phyloP scores from a whole-genome alignment of 2,329 filamentous ascomycete genomes.

The Beauveria caledonica region DNA sequence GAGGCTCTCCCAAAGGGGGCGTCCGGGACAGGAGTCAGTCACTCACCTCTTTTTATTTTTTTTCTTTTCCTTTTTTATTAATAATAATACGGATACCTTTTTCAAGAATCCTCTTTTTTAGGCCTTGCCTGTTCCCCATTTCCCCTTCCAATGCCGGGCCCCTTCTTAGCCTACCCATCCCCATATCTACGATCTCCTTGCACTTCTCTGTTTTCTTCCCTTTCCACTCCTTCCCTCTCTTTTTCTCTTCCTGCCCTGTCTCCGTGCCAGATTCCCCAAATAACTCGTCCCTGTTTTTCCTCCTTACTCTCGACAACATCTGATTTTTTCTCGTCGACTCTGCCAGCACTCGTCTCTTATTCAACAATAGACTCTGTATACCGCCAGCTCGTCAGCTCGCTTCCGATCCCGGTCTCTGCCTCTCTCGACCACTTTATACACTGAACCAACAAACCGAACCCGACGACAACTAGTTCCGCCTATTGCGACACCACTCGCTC shows the following conservation, averaged over 20 bases:
- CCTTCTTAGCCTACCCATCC: constrained; percentile 14
- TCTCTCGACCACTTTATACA: constrained; percentile 13
- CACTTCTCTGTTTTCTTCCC: constrained; percentile 17
- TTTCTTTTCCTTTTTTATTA: neutral
- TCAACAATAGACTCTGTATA: neutral
- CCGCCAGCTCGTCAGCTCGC: neutral
- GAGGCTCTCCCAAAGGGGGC: neutral
- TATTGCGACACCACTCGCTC: neutral
- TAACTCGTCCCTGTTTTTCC: neutral
- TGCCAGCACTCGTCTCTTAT: neutral
- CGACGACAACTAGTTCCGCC: neutral
- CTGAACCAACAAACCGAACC: neutral
- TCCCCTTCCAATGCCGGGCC: constrained; percentile 10
- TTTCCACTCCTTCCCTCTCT: constrained; percentile 16
- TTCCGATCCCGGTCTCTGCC: constrained; percentile 7
- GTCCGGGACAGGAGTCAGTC: constrained; percentile 11
- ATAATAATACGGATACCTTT: neutral
- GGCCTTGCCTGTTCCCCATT: neutral
- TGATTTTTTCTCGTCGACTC: neutral
- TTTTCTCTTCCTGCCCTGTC: constrained; percentile 10
- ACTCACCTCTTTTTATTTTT: neutral
- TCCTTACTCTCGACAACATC: neutral
- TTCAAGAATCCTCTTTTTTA: neutral
- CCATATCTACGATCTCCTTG: constrained; percentile 12
- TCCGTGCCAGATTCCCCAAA: constrained; percentile 8